Base-by-base conservation (phyloP, 257 asterid genomes). In the Fraxinus americana region DNA sequence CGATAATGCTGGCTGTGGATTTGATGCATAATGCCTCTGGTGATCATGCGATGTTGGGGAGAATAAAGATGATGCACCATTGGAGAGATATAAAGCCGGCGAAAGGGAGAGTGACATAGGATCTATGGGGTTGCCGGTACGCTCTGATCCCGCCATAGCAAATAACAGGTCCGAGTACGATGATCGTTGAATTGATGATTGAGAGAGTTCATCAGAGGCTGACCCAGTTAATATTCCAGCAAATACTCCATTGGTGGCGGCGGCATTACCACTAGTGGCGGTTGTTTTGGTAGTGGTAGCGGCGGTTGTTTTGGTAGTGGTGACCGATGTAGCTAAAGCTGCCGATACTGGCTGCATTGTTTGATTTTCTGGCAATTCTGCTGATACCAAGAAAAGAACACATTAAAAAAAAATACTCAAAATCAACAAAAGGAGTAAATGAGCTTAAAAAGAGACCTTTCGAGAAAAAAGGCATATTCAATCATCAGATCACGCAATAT, bases 361-460 rank as follows among this genome's bases (percentile, higher is more conserved):
- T 48, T 77, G 93, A 85, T 88, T 92, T 81, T 94, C 95, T 3
- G 90, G 95, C 87, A 92, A 65, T 27, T 93, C 98, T 80, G 89
- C 83, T 66, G 57, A 79, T 16, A 80, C 70, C n/a, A 59, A 10
- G 73, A 43, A 48, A 63, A 70, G 52, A 27, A 76, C 23, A 50
- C 23, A 48, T 21, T 17, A 52, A 2, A 79, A 52, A 32, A 23
- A 81, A 67, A n/a, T n/a, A 27, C 74, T 71, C 41, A 17, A 48
- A 14, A 48, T 48, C 59, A 17, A 61, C 29, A 27, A 27, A 27
- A 27, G 29, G 29, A 27, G 74, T 63, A 73, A 70, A 74, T 39
- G 13, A 39, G 13, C 13, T 39, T 39, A 39, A 39, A 39, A 8
- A 70, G 45, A 39, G 45, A 39, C 45, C 2, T 39, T 39, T 39